A percentile compares a stretch with the other conserved stretches of the same genome.
Evolutionary conservation across 371 early-diverging fungal genomes (phyloP).

Genomic region (Mucor ambiguus): DNA sequence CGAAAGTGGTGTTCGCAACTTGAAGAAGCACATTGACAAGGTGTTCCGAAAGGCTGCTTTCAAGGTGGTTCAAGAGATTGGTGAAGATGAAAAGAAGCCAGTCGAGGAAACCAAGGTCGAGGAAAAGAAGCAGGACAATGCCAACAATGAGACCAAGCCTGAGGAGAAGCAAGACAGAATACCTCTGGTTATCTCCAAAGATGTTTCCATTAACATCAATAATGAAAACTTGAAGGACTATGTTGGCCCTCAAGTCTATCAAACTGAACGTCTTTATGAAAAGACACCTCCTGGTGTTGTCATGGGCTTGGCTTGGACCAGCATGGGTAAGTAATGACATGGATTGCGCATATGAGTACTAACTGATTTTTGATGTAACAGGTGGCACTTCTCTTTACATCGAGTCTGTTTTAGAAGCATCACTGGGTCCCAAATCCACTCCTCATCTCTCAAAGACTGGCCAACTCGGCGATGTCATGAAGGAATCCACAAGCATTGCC

Average conservation of each 20-base stretch:
- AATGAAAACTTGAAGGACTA: slow-evolving; percentile 83
- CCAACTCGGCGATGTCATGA: slow-evolving; percentile 98
- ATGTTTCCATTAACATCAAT: slow-evolving; percentile 62
- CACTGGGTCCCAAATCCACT: slow-evolving; percentile 62
- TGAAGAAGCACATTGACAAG: slow-evolving; percentile 98
- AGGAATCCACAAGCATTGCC: slow-evolving; percentile 94
- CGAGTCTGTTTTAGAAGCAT: slow-evolving; percentile 90
- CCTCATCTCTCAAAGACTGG: slow-evolving; percentile 84
- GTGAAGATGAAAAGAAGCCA: slow-evolving; percentile 39
- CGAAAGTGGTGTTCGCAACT: slow-evolving; percentile 95
- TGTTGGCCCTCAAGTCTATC: slow-evolving; percentile 91
- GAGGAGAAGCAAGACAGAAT: slow-evolving; percentile 31
- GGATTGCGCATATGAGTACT: not conserved
- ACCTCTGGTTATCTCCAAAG: slow-evolving; percentile 57
- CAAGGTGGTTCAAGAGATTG: slow-evolving; percentile 72
- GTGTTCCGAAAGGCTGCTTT: slow-evolving; percentile 96
- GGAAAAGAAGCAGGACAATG: slow-evolving; percentile 6
- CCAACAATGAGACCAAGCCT: slow-evolving; percentile 9
- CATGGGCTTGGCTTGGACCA: slow-evolving; percentile 97
- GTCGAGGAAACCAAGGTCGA: slow-evolving; percentile 11
- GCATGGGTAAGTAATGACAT: slow-evolving; percentile 66
- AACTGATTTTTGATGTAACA: slow-evolving; percentile 21
- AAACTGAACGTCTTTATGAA: slow-evolving; percentile 90
- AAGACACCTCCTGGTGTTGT: slow-evolving; percentile 91
- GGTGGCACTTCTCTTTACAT: slow-evolving; percentile 94